A percentile compares a stretch with the other conserved stretches of the same genome.
phyloP scores from a whole-genome alignment of 1,284 basidiomycete genomes.

The Dichomitus squalens region DNA sequence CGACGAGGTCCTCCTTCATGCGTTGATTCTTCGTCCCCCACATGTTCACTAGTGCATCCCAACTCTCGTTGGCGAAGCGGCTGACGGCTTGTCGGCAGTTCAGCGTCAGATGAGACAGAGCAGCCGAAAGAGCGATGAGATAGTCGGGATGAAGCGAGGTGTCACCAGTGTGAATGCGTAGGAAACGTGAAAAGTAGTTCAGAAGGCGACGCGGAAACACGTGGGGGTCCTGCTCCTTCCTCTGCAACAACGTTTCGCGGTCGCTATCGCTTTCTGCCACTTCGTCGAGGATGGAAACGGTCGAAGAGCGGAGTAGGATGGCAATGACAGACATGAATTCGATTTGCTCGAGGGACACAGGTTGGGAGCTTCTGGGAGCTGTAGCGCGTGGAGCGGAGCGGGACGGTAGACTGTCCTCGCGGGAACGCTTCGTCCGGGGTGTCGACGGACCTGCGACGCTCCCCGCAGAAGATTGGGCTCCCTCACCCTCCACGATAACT shows the following conservation, averaged over 20 bases:
- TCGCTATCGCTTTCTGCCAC: neutral
- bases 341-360: conserved; percentile 63
- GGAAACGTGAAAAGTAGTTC: conserved; percentile 57
- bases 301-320: conserved; percentile 62
- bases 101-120: conserved; percentile 72
- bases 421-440: conserved; percentile 1
- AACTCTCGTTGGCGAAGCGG: conserved; percentile 59
- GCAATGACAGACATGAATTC: conserved; percentile 72
- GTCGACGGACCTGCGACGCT: conserved; percentile 4
- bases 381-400: conserved; percentile 1
- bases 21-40: conserved; percentile 78
- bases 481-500: conserved; percentile 21
- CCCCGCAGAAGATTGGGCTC: conserved; percentile 26
- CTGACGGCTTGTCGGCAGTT: conserved; percentile 66
- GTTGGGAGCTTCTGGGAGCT: conserved; percentile 16
- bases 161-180: conserved; percentile 65
- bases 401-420: conserved; percentile 6
- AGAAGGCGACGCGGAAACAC: conserved; percentile 15
- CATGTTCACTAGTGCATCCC: conserved; percentile 65
- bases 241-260: neutral
- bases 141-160: conserved; percentile 78
- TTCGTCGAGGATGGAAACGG: conserved; percentile 53
- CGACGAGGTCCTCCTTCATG: conserved; percentile 69
- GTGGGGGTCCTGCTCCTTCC: conserved; percentile 2
- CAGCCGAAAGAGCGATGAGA: conserved; percentile 65